Evolutionary conservation across 225 moss, liverwort and hornwort species (phyloP).

Genomic region (Rhytidiadelphus loreus): DNA sequence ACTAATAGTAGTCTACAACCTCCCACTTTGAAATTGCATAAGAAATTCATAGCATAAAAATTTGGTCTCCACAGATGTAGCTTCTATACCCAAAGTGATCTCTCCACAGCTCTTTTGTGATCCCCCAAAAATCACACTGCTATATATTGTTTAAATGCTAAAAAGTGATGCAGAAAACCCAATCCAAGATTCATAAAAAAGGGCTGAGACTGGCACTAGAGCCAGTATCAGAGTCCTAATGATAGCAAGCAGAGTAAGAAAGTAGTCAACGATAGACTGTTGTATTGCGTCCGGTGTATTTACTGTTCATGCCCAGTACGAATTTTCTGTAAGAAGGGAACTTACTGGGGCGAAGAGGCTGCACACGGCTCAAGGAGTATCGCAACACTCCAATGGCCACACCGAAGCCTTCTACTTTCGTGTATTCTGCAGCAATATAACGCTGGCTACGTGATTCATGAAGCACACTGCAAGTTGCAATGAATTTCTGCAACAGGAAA

Average conservation of each 20-base stretch:
- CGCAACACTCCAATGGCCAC: slow-evolving; percentile 85
- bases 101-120: not conserved
- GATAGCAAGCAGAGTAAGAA: not conserved
- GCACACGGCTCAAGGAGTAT: slow-evolving; percentile 79
- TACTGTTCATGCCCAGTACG: not conserved
- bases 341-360: slow-evolving; percentile 73
- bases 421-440: slow-evolving; percentile 85
- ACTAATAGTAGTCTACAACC: not conserved
- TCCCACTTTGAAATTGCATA: not conserved
- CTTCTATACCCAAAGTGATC: not conserved
- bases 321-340: not conserved
- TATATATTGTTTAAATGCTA: not conserved
- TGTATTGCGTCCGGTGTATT: not conserved
- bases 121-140: not conserved
- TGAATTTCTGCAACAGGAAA: slow-evolving; percentile 54
- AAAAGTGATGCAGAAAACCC: not conserved
- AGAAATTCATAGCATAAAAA: not conserved
- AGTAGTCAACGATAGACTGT: not conserved
- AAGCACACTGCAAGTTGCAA: slow-evolving; percentile 71
- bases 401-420: slow-evolving; percentile 70
- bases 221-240: not conserved
- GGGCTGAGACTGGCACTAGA: not conserved
- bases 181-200: not conserved
- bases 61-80: not conserved
- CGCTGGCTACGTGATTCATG: slow-evolving; percentile 97